Evolutionary conservation across 1,284 basidiomycete genomes (phyloP), one percentile per base, ranked within the genome.

Genomic region (Afroboletus lepidellus): DNA sequence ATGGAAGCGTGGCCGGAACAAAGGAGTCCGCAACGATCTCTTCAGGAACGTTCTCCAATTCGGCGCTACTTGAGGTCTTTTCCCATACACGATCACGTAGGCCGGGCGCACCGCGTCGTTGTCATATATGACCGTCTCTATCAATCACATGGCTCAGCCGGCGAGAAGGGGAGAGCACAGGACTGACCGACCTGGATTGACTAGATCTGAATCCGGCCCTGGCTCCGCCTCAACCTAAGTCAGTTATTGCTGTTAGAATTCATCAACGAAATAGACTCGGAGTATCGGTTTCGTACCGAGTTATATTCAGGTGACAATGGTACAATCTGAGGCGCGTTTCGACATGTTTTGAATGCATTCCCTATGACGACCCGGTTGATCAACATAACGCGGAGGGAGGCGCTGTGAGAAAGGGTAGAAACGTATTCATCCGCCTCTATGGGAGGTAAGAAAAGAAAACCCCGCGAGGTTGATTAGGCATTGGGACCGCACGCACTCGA

Each of bases 401-500:
- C 69, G 23, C 67, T 59, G 25, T 67, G 59, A 32, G 71, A 68
- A 9, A 64, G 55, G 53, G 76, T 79, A 34, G 59, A 59, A 23
- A 69, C 67, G 60, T 83, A 84, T 60, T 81, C 80, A 48, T 83
- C 81, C 25, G 81, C 81, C 63, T 83, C 81, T 83, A 53, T 20
- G 48, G 25, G 38, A 42, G 56, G 38, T 53, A 47, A 58, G 38
- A 33, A 45, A 41, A 25, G 12, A 36, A 33, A 37, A 27, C 20
- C 3, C 20, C 8, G 24, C 8, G 25, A 42, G n/a, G 7, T 3
- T 32, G 23, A 38, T 12, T 18, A 34, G 8, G 18, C 3, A 3
- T 21, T 41, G 42, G 44, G 30, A 34, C 3, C 15, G 18, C 32
- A 57, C 56, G 54, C 43, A 57, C 54, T 60, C 7, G 56, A 57